phyloP scores from a whole-genome alignment of 805 yeast genomes.

The Maudiozyma bulderi region DNA sequence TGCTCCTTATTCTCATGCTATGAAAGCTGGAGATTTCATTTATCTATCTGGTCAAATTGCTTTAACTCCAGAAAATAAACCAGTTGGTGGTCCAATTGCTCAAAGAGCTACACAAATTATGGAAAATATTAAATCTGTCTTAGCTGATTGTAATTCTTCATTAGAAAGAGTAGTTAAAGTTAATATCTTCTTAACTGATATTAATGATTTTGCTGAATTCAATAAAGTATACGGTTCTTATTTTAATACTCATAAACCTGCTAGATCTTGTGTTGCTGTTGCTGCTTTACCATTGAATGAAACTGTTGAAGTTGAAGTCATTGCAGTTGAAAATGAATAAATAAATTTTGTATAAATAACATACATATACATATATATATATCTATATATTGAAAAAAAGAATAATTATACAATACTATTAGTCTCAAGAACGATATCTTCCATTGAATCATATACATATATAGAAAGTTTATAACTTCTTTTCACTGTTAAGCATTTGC shows the following conservation, averaged over 20 bases:
- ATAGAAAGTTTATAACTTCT: no score
- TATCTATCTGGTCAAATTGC: constrained; percentile 96
- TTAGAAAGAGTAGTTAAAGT: constrained; percentile 77
- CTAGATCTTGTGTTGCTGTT: constrained; percentile 97
- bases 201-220: constrained; percentile 74
- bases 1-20: constrained; percentile 93
- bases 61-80: constrained; percentile 70
- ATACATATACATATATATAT: neutral
- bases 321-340: constrained; percentile 61
- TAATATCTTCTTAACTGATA: constrained; percentile 85
- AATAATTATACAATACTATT: neutral
- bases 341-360: neutral
- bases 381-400: neutral
- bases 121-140: constrained; percentile 57
- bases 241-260: constrained; percentile 76
- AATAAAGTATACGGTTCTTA: constrained; percentile 75
- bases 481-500: no score
- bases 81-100: constrained; percentile 64
- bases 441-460: no score
- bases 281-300: constrained; percentile 82
- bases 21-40: constrained; percentile 78
- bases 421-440: no score
- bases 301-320: constrained; percentile 78
- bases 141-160: constrained; percentile 78
- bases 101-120: constrained; percentile 72